Evolutionary conservation across 208 protist genomes (phyloP).

Genomic region (Acanthamoeba triangularis): DNA sequence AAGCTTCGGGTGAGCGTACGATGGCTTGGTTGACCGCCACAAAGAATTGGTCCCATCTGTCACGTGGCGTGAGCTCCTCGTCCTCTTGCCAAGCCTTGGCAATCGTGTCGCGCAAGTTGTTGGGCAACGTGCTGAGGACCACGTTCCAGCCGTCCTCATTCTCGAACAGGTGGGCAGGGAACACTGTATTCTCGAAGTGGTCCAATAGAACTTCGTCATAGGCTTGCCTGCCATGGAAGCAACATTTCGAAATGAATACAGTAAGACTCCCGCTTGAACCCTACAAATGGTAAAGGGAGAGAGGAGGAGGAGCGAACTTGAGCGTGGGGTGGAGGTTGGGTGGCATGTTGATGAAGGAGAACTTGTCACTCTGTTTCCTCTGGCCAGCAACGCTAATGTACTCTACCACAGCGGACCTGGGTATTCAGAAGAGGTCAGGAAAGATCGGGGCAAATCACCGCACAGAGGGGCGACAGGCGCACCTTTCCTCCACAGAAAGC

Average conservation of each 20-base stretch:
- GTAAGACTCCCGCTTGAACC: neutral
- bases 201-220: conserved; percentile 70
- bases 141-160: neutral
- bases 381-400: conserved; percentile 39
- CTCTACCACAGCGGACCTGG: conserved; percentile 33
- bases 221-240: neutral
- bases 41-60: conserved; percentile 11
- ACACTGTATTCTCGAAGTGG: conserved; percentile 78
- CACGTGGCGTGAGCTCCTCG: neutral
- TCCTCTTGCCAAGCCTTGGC: neutral
- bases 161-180: conserved; percentile 78
- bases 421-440: neutral
- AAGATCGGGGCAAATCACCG: neutral
- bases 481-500: conserved; percentile 33
- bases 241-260: neutral
- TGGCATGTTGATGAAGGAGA: conserved; percentile 32
- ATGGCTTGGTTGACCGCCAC: neutral
- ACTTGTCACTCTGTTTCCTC: conserved; percentile 42
- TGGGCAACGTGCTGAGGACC: conserved; percentile 27
- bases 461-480: neutral
- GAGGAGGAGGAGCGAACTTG: neutral
- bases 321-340: conserved; percentile 24
- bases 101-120: neutral
- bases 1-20: neutral
- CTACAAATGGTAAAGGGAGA: neutral